Base-by-base conservation (phyloP, 257 asterid genomes). In the Haberlea rhodopensis region DNA sequence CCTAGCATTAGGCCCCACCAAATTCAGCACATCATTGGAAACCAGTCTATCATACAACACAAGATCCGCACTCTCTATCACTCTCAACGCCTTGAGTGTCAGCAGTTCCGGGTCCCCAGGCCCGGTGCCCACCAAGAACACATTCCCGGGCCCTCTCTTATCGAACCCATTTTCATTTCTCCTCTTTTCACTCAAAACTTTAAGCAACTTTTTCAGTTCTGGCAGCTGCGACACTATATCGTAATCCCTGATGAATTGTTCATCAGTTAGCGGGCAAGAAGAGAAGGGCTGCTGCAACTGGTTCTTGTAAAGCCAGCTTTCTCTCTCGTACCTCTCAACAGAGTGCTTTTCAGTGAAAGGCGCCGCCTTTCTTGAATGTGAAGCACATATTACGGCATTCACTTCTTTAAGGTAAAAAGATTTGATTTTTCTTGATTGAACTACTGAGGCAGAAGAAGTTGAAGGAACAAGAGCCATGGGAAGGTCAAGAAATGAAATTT, bases 271-370 rank as follows among this genome's bases (percentile, higher is more conserved):
- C 1, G 85, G 80, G 70, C 80, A 84, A 45, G 74, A 82, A 3
- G 81, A 70, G 22, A 79, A 69, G n/a, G 79, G 72, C 73, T 79
- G 82, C 82, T 67, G 84, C 68, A 70, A 72, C 57, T 85, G 81
- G 71, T 53, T 63, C 68, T 81, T 79, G 99, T 90, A 87, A 53
- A 84, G 57, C 97, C 97, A 94, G 75, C 75, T 76, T 66, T 94
- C 99, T 70, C 97, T 74, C 22, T 83, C 63, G 81, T 94, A 94
- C 79, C 97, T 83, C 76, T 80, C 88, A 3, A 65, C 28, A 1
- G 99, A 87, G 67, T 85, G 96, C 72, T 81, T 90, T 65, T 94
- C 99, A 1, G 95, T 94, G 80, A 94, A 94, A 45, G 99, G 99
- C 19, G 97, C 29, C 74, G 24, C n/a, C n/a, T n/a, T n/a, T n/a